Percentiles rank a stretch among this genome's conserved stretches.
These are phyloP conservation scores for Rehmannia glutinosa DNA, from an alignment of 257 asterid species.

Conservation along the genomic window DNA sequence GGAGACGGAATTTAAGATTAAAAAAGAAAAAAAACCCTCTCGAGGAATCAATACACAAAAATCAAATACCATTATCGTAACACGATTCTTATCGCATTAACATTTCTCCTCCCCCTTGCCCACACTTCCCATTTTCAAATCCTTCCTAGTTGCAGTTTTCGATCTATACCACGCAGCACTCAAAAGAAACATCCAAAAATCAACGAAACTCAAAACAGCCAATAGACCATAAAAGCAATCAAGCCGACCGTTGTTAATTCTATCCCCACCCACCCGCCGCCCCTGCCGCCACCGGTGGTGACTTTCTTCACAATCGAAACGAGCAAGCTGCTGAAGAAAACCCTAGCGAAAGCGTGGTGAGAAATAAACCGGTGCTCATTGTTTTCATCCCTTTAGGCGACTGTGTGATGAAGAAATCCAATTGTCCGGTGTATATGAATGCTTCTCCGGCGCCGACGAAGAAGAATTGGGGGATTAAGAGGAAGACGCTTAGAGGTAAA, in stretches of 20 bases:
- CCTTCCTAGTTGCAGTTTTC: constrained; percentile 3
- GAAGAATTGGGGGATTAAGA: constrained; percentile 41
- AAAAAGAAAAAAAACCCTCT: too few relatives aligned
- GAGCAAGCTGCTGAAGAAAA: constrained; percentile 35
- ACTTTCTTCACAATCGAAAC: constrained; percentile 31
- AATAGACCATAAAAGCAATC: constrained; percentile 34
- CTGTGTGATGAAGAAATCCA: constrained; percentile 41
- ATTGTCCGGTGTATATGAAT: constrained; percentile 38
- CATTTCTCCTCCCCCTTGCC: constrained; percentile 7
- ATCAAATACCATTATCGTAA: too few relatives aligned
- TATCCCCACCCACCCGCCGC: constrained; percentile 37
- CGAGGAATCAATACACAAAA: too few relatives aligned
- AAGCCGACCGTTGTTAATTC: constrained; percentile 29
- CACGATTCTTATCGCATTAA: too few relatives aligned
- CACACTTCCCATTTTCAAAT: not conserved
- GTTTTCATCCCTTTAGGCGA: constrained; percentile 53
- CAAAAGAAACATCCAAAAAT: constrained; percentile 25
- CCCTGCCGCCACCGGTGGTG: constrained; percentile 5
- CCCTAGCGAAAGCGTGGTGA: constrained; percentile 35
- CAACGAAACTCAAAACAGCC: constrained; percentile 27
- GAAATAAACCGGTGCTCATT: constrained; percentile 35
- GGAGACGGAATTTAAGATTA: too few relatives aligned
- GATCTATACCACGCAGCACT: constrained; percentile 32
- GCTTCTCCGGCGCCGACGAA: constrained; percentile 43
- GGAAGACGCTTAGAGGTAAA: constrained; percentile 31